Conservation (phyloP, 2,329 filamentous ascomycete species). For the Pseudocercospora eumusae region DNA sequence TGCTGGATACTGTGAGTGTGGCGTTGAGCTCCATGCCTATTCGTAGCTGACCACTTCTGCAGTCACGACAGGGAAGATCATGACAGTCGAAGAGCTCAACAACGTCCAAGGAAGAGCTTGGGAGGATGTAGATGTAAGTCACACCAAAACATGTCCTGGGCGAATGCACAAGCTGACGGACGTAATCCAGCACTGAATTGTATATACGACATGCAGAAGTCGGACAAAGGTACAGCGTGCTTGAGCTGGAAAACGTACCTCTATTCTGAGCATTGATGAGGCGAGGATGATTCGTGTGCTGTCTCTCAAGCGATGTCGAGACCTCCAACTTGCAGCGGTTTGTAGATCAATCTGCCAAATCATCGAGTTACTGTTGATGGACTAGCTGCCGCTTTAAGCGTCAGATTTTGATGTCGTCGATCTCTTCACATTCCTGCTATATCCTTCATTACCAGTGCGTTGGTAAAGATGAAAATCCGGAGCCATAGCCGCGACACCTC, state of each 20-base stretch:
- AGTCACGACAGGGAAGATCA: conserved; percentile 83
- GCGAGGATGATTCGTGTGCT: neutral
- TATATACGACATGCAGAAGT: conserved; percentile 8
- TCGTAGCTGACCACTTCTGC: conserved; percentile 26
- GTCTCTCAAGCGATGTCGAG: neutral
- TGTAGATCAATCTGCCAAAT: conserved; percentile 10
- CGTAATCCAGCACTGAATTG: conserved; percentile 26
- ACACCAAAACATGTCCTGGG: conserved; percentile 1
- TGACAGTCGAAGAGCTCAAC: conserved; percentile 81
- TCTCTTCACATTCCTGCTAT: neutral
- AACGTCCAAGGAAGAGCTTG: conserved; percentile 87
- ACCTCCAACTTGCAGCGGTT: conserved; percentile 4
- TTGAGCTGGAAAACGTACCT: neutral
- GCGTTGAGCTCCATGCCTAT: conserved; percentile 1
- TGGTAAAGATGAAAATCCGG: neutral
- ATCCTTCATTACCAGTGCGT: neutral
- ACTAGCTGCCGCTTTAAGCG: conserved; percentile 2
- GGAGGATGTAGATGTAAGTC: conserved; percentile 65
- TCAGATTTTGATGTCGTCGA: neutral
- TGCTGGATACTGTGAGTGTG: conserved; percentile 63
- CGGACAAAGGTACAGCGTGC: conserved; percentile 2
- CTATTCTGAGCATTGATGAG: conserved; percentile 5
- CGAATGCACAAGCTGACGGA: conserved; percentile 23
- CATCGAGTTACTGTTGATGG: neutral
- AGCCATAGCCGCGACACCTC: neutral